phyloP scores from a whole-genome alignment of 257 asterid species.

The Solanum corneliomulleri region DNA sequence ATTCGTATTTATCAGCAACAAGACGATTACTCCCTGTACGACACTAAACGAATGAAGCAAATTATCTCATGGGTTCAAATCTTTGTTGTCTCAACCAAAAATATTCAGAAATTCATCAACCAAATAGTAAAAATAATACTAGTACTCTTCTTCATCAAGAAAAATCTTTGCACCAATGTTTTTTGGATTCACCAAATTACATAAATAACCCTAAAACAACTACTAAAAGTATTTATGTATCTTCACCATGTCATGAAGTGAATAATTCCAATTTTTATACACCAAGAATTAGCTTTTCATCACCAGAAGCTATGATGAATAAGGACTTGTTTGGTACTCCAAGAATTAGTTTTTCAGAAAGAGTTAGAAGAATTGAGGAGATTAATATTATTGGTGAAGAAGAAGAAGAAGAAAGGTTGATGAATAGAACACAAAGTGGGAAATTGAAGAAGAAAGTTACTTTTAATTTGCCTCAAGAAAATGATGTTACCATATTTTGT shows the following conservation, averaged over 20 bases:
- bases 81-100: neutral
- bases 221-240: neutral
- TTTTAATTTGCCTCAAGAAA: constrained; percentile 22
- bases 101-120: neutral
- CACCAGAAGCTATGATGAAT: neutral
- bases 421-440: neutral
- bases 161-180: neutral
- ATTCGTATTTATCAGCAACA: no score
- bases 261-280: neutral
- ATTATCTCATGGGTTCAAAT: neutral
- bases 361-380: constrained; percentile 3
- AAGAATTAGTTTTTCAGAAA: constrained; percentile 15
- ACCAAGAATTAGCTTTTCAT: constrained; percentile 15
- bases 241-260: neutral
- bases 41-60: neutral
- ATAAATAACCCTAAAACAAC: neutral
- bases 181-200: neutral
- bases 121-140: neutral
- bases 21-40: neutral
- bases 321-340: constrained; percentile 11
- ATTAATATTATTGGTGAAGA: neutral
- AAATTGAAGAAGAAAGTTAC: constrained; percentile 17
- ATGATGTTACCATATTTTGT: constrained; percentile 9
- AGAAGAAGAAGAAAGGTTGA: neutral
- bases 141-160: neutral